Percentiles rank a stretch among this genome's conserved stretches.
These are phyloP conservation scores for Irpex sp. DNA, from an alignment of 1,284 basidiomycete genomes.

Conservation along the genomic window DNA sequence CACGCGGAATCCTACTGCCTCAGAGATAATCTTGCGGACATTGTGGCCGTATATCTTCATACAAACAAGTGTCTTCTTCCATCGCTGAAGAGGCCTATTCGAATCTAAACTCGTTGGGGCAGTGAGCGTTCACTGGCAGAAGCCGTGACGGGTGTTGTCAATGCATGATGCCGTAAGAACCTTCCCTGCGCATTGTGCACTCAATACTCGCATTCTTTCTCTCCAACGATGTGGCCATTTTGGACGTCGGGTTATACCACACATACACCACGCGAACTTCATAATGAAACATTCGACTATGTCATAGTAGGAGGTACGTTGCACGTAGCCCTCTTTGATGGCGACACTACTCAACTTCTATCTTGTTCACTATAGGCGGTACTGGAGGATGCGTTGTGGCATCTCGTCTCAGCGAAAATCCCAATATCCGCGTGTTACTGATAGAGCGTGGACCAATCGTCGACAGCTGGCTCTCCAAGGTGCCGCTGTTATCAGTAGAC, in stretches of 20 bases:
- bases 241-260: not conserved
- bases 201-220: not conserved
- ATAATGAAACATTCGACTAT: conserved; percentile 29
- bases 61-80: no score
- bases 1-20: no score
- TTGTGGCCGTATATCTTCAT: no score
- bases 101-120: no score
- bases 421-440: conserved; percentile 16
- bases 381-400: conserved; percentile 25
- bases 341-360: not conserved
- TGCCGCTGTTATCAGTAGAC: conserved; percentile 9
- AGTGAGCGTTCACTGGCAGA: no score
- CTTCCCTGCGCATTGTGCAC: not conserved
- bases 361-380: conserved; percentile 21
- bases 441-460: conserved; percentile 14
- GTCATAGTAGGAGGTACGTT: conserved; percentile 41
- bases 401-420: conserved; percentile 20
- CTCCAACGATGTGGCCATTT: conserved; percentile 6
- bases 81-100: no score
- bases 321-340: conserved; percentile 6
- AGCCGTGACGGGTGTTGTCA: not conserved
- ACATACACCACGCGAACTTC: not conserved
- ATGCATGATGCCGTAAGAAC: not conserved
- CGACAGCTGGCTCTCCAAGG: conserved; percentile 7
- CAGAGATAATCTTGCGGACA: no score